phyloP scores from a whole-genome alignment of 768 basidiomycete species.

The Auricularia heimuer region DNA sequence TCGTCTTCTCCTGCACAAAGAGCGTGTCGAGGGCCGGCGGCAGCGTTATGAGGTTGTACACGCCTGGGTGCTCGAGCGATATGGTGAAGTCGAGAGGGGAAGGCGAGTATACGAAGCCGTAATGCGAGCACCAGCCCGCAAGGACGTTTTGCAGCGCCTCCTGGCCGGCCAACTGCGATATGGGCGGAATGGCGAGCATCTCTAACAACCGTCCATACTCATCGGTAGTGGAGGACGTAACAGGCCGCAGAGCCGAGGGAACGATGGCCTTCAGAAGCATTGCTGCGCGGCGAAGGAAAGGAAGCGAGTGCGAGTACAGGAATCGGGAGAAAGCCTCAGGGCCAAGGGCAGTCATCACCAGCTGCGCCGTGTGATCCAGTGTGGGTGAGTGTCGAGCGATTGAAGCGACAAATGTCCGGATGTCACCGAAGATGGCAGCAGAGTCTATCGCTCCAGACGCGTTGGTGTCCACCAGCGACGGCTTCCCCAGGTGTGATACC shows the following conservation, averaged over 20 bases:
- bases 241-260: slow-evolving; percentile 48
- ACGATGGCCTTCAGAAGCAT: slow-evolving; percentile 74
- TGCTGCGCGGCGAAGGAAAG: slow-evolving; percentile 81
- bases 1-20: slow-evolving; percentile 60
- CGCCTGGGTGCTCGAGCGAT: slow-evolving; percentile 64
- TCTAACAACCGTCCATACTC: slow-evolving; percentile 75
- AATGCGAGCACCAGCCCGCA: slow-evolving; percentile 85
- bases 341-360: slow-evolving; percentile 71
- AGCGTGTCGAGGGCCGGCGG: slow-evolving; percentile 77
- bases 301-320: slow-evolving; percentile 79
- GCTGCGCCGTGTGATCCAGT: slow-evolving; percentile 74
- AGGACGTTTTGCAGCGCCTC: slow-evolving; percentile 85
- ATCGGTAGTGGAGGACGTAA: slow-evolving; percentile 31
- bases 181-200: slow-evolving; percentile 68
- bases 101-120: slow-evolving; percentile 69
- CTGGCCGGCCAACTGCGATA: slow-evolving; percentile 70
- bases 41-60: slow-evolving; percentile 75
- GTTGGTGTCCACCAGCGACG: slow-evolving; percentile 29
- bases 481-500: slow-evolving; percentile 72
- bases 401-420: slow-evolving; percentile 85
- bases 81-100: slow-evolving; percentile 59
- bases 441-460: slow-evolving; percentile 41
- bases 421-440: slow-evolving; percentile 69
- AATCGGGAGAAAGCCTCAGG: slow-evolving; percentile 79
- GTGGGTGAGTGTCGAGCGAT: slow-evolving; percentile 82